Evolutionary conservation across 2,329 filamentous ascomycete genomes (phyloP), one percentile per base, ranked within the genome.

Genomic region (Mycosphaerelloides madeirae): DNA sequence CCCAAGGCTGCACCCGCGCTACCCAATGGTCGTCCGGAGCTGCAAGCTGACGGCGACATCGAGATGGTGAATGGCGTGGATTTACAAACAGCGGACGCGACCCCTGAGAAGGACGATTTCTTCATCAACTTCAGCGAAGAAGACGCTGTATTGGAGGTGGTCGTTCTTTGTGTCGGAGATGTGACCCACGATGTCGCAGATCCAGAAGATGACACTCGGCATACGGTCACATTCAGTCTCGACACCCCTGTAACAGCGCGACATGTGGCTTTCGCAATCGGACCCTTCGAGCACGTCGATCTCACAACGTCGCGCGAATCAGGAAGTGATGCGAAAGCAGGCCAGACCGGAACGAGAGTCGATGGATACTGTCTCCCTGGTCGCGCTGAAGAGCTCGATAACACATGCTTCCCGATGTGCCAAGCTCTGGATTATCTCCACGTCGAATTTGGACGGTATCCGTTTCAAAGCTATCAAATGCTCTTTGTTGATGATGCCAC

Each of bases 231-330:
- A 0, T 98, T 97, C 62, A 80, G 82, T 43, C 84, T 86, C 38
- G 78, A 79, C 48, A 81, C 83, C 50, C 81, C 85, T 39, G 80
- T 93, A 7, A 83, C 89, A 1, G 84, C 91, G 1, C 85, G 90
- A 50, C 91, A 97, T 63, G 83, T 98, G 52, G 91, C 90, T 3
- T 95, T 98, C 65, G 87, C 89, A 2, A 80, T 97, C 44, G 93
- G 94, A 0, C 93, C 94, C 0, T 98, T 98, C 63, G 89, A 97
- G 65, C 85, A 91, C 55, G 83, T 97, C 41, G 87, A 96, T 61
- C 74, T 98, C 4, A 61, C 60, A 13, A 86, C 91, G 56, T 95
- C 87, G 58, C 83, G 94, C 39, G 87, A 90, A 35, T 87, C 88
- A 50, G 88, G 94, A 55, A 87, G 95, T 54, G 90, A 96, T 60